These are phyloP conservation scores for Hemileia vastatrix DNA, from an alignment of 1,284 basidiomycete genomes.

Conservation along the genomic window DNA sequence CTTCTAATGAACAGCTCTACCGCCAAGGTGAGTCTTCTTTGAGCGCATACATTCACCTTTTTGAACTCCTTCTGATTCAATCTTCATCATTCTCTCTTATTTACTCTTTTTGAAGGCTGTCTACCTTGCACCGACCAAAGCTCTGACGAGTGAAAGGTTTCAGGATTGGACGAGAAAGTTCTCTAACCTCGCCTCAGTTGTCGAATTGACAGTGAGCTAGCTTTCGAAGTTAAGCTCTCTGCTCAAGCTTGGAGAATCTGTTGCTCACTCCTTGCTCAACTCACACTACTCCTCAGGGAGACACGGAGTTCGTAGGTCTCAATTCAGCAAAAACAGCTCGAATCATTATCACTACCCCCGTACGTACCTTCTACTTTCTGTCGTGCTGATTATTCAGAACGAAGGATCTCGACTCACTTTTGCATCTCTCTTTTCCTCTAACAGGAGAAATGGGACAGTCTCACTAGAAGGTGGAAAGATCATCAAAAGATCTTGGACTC, in stretches of 20 bases:
- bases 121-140: conserved; percentile 85
- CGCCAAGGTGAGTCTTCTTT: conserved; percentile 51
- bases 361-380: neutral
- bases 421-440: neutral
- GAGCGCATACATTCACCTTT: neutral
- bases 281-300: conserved; percentile 58
- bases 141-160: conserved; percentile 31
- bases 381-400: too few species aligned
- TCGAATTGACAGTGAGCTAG: conserved; percentile 82
- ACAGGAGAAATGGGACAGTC: conserved; percentile 74
- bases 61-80: neutral
- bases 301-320: conserved; percentile 61
- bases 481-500: conserved; percentile 25
- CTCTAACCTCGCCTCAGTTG: conserved; percentile 56
- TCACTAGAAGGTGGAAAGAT: conserved; percentile 66
- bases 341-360: conserved; percentile 65
- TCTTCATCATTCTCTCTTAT: neutral
- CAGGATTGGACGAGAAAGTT: conserved; percentile 34
- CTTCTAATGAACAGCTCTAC: conserved; percentile 53
- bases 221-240: too few species aligned
- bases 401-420: too few species aligned
- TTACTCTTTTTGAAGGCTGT: conserved; percentile 48
- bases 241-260: too few species aligned
- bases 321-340: conserved; percentile 60
- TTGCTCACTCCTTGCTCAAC: too few species aligned